Base-by-base conservation (phyloP, 495 filamentous ascomycete species). In the Eremomyces bilateralis region DNA sequence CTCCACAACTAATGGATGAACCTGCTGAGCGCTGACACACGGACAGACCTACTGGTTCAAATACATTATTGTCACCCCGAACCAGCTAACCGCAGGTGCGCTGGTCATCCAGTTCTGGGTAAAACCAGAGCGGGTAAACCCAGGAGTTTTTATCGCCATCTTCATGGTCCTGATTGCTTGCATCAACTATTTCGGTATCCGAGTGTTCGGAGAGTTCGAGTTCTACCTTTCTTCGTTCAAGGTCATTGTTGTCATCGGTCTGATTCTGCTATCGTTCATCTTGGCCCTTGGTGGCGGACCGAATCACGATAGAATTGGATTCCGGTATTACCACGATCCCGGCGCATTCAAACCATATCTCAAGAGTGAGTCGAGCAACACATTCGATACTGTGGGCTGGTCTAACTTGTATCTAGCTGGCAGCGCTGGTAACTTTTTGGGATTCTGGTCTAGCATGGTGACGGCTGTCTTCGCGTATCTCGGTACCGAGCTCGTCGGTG, bases 401-500 rank as follows among this genome's bases (percentile, higher is more conserved):
- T 34, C 41, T 44, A 16, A 16, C 31, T n/a, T n/a, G n/a, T n/a
- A n/a, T n/a, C n/a, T 17, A 45, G 28, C 52, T 1, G 64, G 64
- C 8, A 41, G 45, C 20, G 45, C 53, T 8, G 67, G 64, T 1
- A 47, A 65, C 20, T 84, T 85, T 57, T 58, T 79, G 24, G 76
- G 63, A 4, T 71, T 85, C 53, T 90, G 80, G 78, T 65, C 71
- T 4, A 72, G 71, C 12, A 62, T 88, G 43, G 71, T 82, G 35
- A 73, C 69, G 20, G 78, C 80, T 4, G 78, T 73, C 3, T 90
- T 90, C 41, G 77, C 80, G 20, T 88, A 80, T 47, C 64, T 81
- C 21, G 79, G 82, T 32, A 88, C 81, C 1, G 83, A 93, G 55
- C 59, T 88, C 27, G 73, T 93, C 35, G 82, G 71, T 42, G 61